phyloP scores from a whole-genome alignment of 2,329 filamentous ascomycete genomes.

The Alternaria infectoria region DNA sequence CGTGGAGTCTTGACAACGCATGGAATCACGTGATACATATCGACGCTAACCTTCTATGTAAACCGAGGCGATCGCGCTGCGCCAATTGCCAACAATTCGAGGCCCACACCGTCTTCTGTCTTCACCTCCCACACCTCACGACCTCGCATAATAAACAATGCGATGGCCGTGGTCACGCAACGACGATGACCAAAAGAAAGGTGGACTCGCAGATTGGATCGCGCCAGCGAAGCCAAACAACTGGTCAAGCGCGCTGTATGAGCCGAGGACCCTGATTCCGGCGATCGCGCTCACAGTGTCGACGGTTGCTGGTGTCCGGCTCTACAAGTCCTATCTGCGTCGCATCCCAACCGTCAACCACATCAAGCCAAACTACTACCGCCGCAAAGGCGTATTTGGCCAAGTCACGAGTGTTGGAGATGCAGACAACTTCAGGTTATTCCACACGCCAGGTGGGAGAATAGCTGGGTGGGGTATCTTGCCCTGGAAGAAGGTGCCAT shows the following conservation, averaged over 20 bases:
- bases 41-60: not conserved
- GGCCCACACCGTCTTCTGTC: constrained; percentile 1
- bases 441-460: constrained; percentile 90
- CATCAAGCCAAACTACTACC: constrained; percentile 77
- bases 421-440: constrained; percentile 93
- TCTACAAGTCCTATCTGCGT: constrained; percentile 77
- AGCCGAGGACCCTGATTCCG: constrained; percentile 61
- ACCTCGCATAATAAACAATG: constrained; percentile 44
- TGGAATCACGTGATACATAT: not conserved
- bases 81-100: not conserved
- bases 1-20: not conserved
- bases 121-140: constrained; percentile 13
- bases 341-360: constrained; percentile 80
- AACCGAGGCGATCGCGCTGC: not conserved
- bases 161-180: constrained; percentile 51
- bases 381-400: constrained; percentile 78
- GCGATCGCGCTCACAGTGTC: constrained; percentile 63
- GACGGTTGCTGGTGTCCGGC: constrained; percentile 59
- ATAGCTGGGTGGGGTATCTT: constrained; percentile 93
- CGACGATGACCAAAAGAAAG: constrained; percentile 38
- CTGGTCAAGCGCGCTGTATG: constrained; percentile 63
- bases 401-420: constrained; percentile 93
- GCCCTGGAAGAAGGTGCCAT: constrained; percentile 72
- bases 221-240: constrained; percentile 43
- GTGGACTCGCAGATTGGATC: constrained; percentile 33